Percentiles rank a stretch among this genome's conserved stretches.
Conservation (phyloP, 306 rosid genomes). For the Cyamopsis tetragonoloba region DNA sequence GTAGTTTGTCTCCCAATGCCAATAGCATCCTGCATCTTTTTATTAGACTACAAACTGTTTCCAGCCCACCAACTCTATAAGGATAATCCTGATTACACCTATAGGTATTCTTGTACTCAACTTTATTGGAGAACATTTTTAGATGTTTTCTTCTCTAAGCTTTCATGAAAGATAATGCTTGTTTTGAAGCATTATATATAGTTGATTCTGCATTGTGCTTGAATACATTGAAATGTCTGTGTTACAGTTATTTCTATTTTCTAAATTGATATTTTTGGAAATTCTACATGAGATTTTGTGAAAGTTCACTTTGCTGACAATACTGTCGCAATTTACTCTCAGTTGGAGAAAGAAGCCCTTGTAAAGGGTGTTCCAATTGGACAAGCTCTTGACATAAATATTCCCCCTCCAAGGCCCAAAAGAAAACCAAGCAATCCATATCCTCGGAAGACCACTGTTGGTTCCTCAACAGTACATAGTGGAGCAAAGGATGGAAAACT, state of each 20-base stretch:
- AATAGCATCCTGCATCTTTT: conserved; percentile 13
- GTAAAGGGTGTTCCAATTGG: conserved; percentile 71
- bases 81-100: conserved; percentile 19
- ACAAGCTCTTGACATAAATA: conserved; percentile 72
- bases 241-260: conserved; percentile 5
- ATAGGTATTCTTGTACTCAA: conserved; percentile 14
- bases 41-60: conserved; percentile 17
- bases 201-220: no score
- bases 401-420: conserved; percentile 98
- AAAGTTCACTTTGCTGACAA: conserved; percentile 7
- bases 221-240: conserved; percentile 8
- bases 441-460: conserved; percentile 70
- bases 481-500: conserved; percentile 70
- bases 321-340: conserved; percentile 34
- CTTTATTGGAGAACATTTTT: conserved; percentile 14
- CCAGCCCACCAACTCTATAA: conserved; percentile 23
- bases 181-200: no score
- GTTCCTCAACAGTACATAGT: conserved; percentile 42
- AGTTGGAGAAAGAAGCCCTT: conserved; percentile 92
- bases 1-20: conserved; percentile 9
- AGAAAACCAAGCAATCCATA: conserved; percentile 91
- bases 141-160: conserved; percentile 13
- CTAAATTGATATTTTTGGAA: conserved; percentile 13
- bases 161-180: no score
- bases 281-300: conserved; percentile 3